Evolutionary conservation across 345 rosid species (phyloP).

Genomic region (Gossypium longicalyx): DNA sequence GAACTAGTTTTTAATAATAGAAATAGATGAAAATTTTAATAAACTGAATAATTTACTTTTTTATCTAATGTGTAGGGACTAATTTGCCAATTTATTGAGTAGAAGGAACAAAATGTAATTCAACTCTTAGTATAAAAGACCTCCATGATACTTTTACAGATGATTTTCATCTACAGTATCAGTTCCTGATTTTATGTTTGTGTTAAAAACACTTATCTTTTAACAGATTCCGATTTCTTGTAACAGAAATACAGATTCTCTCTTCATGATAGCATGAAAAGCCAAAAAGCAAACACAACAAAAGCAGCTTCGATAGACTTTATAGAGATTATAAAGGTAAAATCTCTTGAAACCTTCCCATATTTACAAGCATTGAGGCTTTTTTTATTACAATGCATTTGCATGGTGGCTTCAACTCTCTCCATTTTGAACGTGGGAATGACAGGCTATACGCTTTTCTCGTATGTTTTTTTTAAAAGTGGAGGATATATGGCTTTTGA

Average conservation of each 20-base stretch:
- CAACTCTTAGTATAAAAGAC: too few relatives aligned
- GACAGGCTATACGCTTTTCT: conserved; percentile 11
- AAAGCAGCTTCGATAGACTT: conserved; percentile 19
- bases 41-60: too few relatives aligned
- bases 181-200: conserved; percentile 10
- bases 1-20: too few relatives aligned
- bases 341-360: background rate
- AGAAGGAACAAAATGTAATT: too few relatives aligned
- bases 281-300: conserved; percentile 9
- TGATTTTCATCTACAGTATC: conserved; percentile 13
- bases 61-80: too few relatives aligned
- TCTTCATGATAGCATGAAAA: conserved; percentile 2
- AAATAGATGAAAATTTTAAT: too few relatives aligned
- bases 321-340: background rate
- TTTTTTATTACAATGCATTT: background rate
- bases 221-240: conserved; percentile 8
- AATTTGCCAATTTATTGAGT: too few relatives aligned
- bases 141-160: background rate
- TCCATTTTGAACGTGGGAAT: conserved; percentile 15
- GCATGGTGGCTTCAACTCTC: conserved; percentile 6
- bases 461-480: conserved; percentile 14
- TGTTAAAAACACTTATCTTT: conserved; percentile 9
- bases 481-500: conserved; percentile 25
- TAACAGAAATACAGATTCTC: conserved; percentile 7
- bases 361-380: background rate